These are phyloP conservation scores for Phytophthora pseudosyringae DNA, from an alignment of 352 stramenopile species.

Conservation along the genomic window DNA sequence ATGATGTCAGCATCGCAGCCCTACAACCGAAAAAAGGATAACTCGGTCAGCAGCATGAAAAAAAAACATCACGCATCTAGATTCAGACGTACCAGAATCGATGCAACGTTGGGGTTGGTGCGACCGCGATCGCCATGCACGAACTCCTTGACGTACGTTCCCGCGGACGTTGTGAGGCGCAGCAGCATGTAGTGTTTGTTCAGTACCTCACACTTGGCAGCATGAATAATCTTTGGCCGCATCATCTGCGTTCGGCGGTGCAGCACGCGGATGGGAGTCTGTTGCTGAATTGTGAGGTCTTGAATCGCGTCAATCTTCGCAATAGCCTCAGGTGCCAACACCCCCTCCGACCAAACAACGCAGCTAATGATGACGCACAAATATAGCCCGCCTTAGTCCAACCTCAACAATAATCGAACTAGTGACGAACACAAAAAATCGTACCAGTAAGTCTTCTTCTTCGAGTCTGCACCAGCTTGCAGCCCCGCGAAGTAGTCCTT, in stretches of 20 bases:
- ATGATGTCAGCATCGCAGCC: constrained; percentile 95
- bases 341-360: constrained; percentile 75
- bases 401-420: neutral
- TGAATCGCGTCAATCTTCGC: constrained; percentile 82
- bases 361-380: constrained; percentile 47
- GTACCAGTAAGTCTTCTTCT: constrained; percentile 90
- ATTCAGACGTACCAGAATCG: constrained; percentile 73
- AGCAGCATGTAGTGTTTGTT: constrained; percentile 98
- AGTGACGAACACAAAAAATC: constrained; percentile 3
- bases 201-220: constrained; percentile 86
- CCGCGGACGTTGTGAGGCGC: constrained; percentile 94
- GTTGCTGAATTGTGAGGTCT: constrained; percentile 93
- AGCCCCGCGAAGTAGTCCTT: constrained; percentile 86
- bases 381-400: neutral
- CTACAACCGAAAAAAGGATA: constrained; percentile 47
- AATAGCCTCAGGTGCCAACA: constrained; percentile 60
- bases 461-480: constrained; percentile 83
- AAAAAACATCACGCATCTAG: neutral
- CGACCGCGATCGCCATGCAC: constrained; percentile 98
- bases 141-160: constrained; percentile 99
- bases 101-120: constrained; percentile 95
- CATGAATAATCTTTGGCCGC: constrained; percentile 91
- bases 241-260: constrained; percentile 96
- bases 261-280: constrained; percentile 97
- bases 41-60: constrained; percentile 5